These are phyloP conservation scores for Monosporascus sp. DNA, from an alignment of 2,329 filamentous ascomycete species.

Conservation along the genomic window DNA sequence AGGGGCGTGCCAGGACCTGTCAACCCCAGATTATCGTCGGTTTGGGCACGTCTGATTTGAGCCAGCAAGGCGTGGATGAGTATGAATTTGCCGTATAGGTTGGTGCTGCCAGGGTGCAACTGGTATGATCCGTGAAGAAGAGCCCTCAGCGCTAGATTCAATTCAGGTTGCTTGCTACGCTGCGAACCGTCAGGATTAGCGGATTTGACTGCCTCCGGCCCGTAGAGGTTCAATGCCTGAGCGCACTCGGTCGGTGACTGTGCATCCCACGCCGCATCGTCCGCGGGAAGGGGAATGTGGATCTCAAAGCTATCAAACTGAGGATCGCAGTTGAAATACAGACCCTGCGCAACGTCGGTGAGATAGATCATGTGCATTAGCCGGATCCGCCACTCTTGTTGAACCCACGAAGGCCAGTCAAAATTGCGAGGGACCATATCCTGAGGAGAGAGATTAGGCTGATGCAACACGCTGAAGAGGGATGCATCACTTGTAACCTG, in stretches of 20 bases:
- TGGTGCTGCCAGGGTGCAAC: conserved; percentile 62
- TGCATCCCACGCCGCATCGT: conserved; percentile 73
- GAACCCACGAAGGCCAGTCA: conserved; percentile 63
- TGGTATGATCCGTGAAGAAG: conserved; percentile 55
- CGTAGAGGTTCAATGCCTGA: conserved; percentile 59
- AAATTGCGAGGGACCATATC: conserved; percentile 48
- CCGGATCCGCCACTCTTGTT: conserved; percentile 65
- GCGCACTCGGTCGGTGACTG: conserved; percentile 54
- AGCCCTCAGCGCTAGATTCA: conserved; percentile 56
- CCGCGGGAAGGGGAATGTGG: conserved; percentile 62
- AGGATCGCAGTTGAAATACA: conserved; percentile 67
- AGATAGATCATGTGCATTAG: conserved; percentile 62
- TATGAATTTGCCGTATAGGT: conserved; percentile 70
- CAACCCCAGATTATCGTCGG: conserved; percentile 34
- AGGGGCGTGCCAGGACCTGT: conserved; percentile 49
- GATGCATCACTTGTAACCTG: conserved; percentile 45
- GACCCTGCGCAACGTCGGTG: conserved; percentile 58
- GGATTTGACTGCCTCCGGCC: conserved; percentile 47
- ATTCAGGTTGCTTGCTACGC: conserved; percentile 58
- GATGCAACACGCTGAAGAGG: conserved; percentile 57
- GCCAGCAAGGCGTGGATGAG: conserved; percentile 65
- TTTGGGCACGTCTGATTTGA: conserved; percentile 46
- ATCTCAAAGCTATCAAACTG: conserved; percentile 62
- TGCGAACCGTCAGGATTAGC: conserved; percentile 59
- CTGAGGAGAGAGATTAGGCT: conserved; percentile 43